Evolutionary conservation across 441 rosid genomes (phyloP).

Genomic region (Mallotus repandus): DNA sequence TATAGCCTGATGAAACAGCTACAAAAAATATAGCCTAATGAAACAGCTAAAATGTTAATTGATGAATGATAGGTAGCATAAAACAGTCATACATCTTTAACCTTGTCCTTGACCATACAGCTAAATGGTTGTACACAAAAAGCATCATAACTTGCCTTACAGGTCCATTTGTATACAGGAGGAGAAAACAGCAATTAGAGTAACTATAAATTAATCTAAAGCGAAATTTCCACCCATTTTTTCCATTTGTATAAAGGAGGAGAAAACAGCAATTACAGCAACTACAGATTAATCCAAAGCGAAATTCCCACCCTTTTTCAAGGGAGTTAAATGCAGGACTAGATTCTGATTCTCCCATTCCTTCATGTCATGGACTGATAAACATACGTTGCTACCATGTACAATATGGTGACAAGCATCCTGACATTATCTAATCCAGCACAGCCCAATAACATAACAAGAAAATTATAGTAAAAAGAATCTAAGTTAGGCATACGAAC

Average conservation of each 20-base stretch:
- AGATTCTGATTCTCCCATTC: neutral
- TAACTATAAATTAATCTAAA: too few species aligned
- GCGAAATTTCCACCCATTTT: neutral
- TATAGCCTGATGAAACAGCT: too few species aligned
- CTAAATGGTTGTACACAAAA: too few species aligned
- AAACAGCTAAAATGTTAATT: too few species aligned
- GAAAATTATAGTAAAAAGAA: neutral
- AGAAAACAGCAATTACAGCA: neutral
- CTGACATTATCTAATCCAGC: neutral
- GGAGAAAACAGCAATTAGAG: neutral
- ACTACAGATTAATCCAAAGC: neutral
- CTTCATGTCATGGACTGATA: neutral
- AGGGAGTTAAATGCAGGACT: neutral
- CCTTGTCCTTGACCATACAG: too few species aligned
- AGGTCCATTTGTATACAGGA: too few species aligned
- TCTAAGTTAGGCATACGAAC: slow-evolving; percentile 22
- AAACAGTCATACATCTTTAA: too few species aligned
- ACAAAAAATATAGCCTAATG: too few species aligned
- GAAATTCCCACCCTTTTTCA: neutral
- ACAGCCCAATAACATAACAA: neutral
- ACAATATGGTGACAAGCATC: neutral
- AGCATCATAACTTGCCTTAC: too few species aligned
- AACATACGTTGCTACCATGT: neutral
- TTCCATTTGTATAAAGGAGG: neutral
- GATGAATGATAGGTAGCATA: too few species aligned